Conservation (phyloP, 768 basidiomycete genomes). For the Strobilomyces dryophilus region DNA sequence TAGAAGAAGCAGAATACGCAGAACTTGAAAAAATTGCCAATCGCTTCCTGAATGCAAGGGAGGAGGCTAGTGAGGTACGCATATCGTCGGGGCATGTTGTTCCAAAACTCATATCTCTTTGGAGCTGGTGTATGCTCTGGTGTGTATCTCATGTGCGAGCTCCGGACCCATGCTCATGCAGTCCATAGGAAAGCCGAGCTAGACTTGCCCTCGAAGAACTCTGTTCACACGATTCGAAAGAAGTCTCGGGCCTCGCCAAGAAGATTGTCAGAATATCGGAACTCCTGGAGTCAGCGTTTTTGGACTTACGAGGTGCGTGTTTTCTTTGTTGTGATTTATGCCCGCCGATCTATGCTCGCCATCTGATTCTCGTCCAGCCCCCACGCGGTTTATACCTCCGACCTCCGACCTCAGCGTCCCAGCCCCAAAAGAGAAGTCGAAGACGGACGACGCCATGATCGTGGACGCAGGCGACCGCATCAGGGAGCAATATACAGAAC, state of each 20-base stretch:
- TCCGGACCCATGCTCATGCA: neutral
- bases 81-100: neutral
- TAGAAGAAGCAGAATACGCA: conserved; percentile 34
- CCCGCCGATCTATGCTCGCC: neutral
- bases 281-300: conserved; percentile 56
- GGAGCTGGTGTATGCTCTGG: conserved; percentile 69
- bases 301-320: conserved; percentile 35
- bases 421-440: conserved; percentile 36
- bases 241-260: conserved; percentile 79
- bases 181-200: conserved; percentile 77
- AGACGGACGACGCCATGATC: conserved; percentile 63
- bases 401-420: conserved; percentile 35
- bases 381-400: conserved; percentile 32
- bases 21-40: conserved; percentile 81
- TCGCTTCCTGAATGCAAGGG: conserved; percentile 62
- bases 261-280: conserved; percentile 94
- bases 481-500: conserved; percentile 82
- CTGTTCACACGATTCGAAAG: conserved; percentile 64
- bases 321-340: neutral
- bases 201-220: conserved; percentile 90
- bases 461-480: conserved; percentile 62
- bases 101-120: conserved; percentile 21
- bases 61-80: conserved; percentile 16
- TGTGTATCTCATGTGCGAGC: conserved; percentile 37
- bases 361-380: conserved; percentile 18